These are phyloP conservation scores for Knufia petricola DNA, from an alignment of 2,329 filamentous ascomycete genomes.

Conservation along the genomic window DNA sequence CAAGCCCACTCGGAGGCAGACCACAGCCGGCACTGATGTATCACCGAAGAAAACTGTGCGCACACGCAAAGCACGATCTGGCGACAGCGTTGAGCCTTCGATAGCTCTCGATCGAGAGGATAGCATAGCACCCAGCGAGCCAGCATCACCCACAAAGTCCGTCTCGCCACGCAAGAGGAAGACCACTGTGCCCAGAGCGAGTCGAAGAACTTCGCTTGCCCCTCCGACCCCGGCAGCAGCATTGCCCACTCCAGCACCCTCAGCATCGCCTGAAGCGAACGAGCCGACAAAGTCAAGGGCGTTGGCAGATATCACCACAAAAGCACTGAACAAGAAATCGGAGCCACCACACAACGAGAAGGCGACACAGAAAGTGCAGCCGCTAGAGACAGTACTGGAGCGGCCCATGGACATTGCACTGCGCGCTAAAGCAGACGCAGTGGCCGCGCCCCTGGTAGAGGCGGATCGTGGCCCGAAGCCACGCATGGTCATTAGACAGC, in stretches of 20 bases:
- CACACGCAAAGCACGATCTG: constrained; percentile 37
- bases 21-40: constrained; percentile 39
- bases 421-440: constrained; percentile 59
- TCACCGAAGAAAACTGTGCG: constrained; percentile 27
- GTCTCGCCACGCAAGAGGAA: constrained; percentile 58
- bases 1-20: constrained; percentile 48
- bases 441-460: constrained; percentile 53
- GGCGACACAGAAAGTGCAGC: constrained; percentile 48
- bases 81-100: constrained; percentile 49
- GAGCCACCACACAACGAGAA: constrained; percentile 36
- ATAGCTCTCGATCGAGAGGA: constrained; percentile 51
- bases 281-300: constrained; percentile 45
- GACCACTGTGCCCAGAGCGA: constrained; percentile 41
- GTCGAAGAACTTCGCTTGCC: constrained; percentile 29
- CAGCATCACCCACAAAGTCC: constrained; percentile 44
- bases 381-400: constrained; percentile 71
- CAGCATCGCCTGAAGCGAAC: constrained; percentile 48
- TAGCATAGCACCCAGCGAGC: constrained; percentile 38
- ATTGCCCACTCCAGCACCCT: constrained; percentile 40
- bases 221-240: constrained; percentile 30
- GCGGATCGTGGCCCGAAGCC: constrained; percentile 70
- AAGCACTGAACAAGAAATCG: constrained; percentile 54
- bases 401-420: constrained; percentile 89
- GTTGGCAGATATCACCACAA: constrained; percentile 63
- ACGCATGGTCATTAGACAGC: constrained; percentile 83